Evolutionary conservation across 164 flowering plant species (phyloP).

Genomic region (Berberis vulgaris): DNA sequence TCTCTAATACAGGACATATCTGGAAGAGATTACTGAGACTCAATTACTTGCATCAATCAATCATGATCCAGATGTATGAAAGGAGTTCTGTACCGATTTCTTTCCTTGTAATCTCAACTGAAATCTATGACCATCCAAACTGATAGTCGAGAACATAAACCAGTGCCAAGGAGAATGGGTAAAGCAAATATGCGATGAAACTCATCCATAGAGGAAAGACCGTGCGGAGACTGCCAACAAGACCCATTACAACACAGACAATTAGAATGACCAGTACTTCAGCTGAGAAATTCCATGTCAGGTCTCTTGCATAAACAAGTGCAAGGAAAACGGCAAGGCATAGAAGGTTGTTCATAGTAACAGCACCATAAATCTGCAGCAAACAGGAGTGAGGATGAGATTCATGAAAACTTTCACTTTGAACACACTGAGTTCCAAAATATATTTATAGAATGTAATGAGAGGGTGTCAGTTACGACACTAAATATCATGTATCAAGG

Average conservation of each 20-base stretch:
- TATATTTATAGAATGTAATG: too few species aligned
- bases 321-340: constrained; percentile 69
- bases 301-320: constrained; percentile 50
- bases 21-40: too few species aligned
- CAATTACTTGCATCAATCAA: too few species aligned
- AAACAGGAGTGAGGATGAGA: not conserved
- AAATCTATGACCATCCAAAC: constrained; percentile 64
- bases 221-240: constrained; percentile 59
- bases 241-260: constrained; percentile 66
- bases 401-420: not conserved
- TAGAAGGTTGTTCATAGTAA: constrained; percentile 68
- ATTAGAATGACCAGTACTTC: constrained; percentile 71
- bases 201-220: constrained; percentile 76
- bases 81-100: not conserved
- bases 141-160: constrained; percentile 68
- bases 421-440: too few species aligned
- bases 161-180: constrained; percentile 64
- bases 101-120: not conserved
- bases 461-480: too few species aligned
- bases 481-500: too few species aligned
- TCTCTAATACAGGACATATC: too few species aligned
- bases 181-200: constrained; percentile 47
- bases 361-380: constrained; percentile 81
- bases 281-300: constrained; percentile 82
- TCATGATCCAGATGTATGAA: not conserved